Percentiles rank a stretch among this genome's conserved stretches.
These are phyloP conservation scores for Ascochyta fabae DNA, from an alignment of 2,329 filamentous ascomycete species.

Conservation along the genomic window DNA sequence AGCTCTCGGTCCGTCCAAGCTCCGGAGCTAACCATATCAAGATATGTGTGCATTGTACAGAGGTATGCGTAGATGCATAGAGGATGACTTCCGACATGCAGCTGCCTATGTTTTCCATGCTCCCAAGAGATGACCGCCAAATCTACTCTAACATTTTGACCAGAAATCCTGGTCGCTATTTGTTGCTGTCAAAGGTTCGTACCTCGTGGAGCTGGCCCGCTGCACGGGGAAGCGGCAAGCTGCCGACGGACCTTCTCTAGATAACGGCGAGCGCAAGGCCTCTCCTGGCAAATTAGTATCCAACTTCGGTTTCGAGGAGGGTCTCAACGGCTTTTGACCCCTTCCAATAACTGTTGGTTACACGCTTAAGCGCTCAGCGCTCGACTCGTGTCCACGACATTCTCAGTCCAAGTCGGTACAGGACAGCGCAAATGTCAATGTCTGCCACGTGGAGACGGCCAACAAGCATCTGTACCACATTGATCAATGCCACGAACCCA, in stretches of 20 bases:
- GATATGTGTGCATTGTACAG: neutral
- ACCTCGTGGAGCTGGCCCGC: neutral
- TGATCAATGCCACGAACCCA: slow-evolving; percentile 16
- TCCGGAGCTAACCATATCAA: neutral
- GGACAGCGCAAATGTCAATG: slow-evolving; percentile 5
- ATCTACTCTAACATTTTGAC: neutral
- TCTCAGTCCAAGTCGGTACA: slow-evolving; percentile 4
- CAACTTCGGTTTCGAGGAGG: neutral
- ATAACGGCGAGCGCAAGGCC: slow-evolving; percentile 13
- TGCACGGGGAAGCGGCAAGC: slow-evolving; percentile 12
- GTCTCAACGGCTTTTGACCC: neutral
- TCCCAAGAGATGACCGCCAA: neutral
- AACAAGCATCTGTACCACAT: slow-evolving; percentile 14
- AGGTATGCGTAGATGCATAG: neutral
- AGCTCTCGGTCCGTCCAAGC: neutral
- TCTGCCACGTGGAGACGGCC: slow-evolving; percentile 17
- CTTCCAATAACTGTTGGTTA: neutral
- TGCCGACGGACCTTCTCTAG: slow-evolving; percentile 14
- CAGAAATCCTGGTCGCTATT: neutral
- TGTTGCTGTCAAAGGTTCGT: neutral
- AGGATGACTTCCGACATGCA: neutral
- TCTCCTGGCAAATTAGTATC: slow-evolving; percentile 12
- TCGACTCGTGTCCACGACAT: neutral
- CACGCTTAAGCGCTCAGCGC: slow-evolving; percentile 4
- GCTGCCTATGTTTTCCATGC: neutral